Conservation (phyloP, 352 stramenopile genomes). For the Lagenidium giganteum region DNA sequence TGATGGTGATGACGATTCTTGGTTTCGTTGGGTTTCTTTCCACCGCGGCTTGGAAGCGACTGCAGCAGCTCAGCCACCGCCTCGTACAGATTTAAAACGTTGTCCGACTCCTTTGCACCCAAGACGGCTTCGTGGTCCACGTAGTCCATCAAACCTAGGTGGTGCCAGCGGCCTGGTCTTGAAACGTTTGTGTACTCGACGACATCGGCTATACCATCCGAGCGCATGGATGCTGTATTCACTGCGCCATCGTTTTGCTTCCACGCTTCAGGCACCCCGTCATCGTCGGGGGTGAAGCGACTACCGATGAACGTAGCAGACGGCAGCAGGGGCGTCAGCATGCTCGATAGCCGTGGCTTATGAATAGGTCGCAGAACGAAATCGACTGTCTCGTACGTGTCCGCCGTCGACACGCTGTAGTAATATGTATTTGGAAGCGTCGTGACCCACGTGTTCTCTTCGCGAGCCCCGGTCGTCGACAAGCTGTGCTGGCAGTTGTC, state of each 20-base stretch:
- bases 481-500: conserved; percentile 22
- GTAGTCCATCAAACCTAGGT: conserved; percentile 14
- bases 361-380: conserved; percentile 34
- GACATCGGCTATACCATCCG: conserved; percentile 2
- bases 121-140: conserved; percentile 20
- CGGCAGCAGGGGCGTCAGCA: neutral
- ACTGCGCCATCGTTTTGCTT: neutral
- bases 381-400: conserved; percentile 20
- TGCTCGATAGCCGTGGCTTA: conserved; percentile 14
- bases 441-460: conserved; percentile 32
- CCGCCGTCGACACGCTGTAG: conserved; percentile 28
- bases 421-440: conserved; percentile 38
- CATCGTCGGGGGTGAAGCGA: conserved; percentile 1
- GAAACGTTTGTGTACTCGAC: conserved; percentile 15
- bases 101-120: conserved; percentile 15
- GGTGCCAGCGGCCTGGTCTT: conserved; percentile 19
- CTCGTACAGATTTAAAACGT: conserved; percentile 14
- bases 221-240: neutral
- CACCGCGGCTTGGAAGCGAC: too few species aligned
- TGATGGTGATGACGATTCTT: too few species aligned
- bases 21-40: too few species aligned
- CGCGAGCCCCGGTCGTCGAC: conserved; percentile 18
- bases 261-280: neutral
- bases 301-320: neutral
- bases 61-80: conserved; percentile 16